Percentiles rank a stretch among this genome's conserved stretches.
These are phyloP conservation scores for Eutrema japonicum DNA, from an alignment of 345 rosid genomes.

Conservation along the genomic window DNA sequence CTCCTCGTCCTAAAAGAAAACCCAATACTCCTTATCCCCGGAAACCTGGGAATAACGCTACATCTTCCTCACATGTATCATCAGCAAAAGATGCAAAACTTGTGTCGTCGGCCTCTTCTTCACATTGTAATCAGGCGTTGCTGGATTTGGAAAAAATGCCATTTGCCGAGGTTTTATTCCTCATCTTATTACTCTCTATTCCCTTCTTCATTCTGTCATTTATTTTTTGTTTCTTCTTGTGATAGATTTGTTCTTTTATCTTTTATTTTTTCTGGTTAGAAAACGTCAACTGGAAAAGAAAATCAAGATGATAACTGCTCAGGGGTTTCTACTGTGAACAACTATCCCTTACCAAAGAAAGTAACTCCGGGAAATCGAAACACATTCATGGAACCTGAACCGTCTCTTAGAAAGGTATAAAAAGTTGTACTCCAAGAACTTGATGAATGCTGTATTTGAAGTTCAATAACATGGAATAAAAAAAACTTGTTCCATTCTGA, in stretches of 20 bases:
- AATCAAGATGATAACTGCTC: conserved; percentile 73
- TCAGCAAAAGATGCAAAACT: conserved; percentile 63
- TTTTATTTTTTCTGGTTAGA: conserved; percentile 45
- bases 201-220: conserved; percentile 14
- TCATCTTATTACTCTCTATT: not conserved
- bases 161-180: conserved; percentile 56
- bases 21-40: conserved; percentile 96
- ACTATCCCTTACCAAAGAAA: conserved; percentile 49
- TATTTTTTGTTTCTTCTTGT: conserved; percentile 1
- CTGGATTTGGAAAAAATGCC: conserved; percentile 74
- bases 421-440: conserved; percentile 41
- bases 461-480: conserved; percentile 38
- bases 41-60: conserved; percentile 54
- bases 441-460: conserved; percentile 41
- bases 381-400: conserved; percentile 62
- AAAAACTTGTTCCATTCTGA: conserved; percentile 33
- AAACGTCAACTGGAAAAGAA: conserved; percentile 53
- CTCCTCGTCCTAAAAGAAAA: conserved; percentile 98
- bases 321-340: conserved; percentile 59
- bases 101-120: conserved; percentile 54
- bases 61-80: conserved; percentile 45
- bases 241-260: conserved; percentile 26
- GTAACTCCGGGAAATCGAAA: conserved; percentile 45
- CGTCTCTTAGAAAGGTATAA: conserved; percentile 53
- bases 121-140: conserved; percentile 46